These are phyloP conservation scores for Stenocarpella maydis DNA, from an alignment of 2,329 filamentous ascomycete species.

Conservation along the genomic window DNA sequence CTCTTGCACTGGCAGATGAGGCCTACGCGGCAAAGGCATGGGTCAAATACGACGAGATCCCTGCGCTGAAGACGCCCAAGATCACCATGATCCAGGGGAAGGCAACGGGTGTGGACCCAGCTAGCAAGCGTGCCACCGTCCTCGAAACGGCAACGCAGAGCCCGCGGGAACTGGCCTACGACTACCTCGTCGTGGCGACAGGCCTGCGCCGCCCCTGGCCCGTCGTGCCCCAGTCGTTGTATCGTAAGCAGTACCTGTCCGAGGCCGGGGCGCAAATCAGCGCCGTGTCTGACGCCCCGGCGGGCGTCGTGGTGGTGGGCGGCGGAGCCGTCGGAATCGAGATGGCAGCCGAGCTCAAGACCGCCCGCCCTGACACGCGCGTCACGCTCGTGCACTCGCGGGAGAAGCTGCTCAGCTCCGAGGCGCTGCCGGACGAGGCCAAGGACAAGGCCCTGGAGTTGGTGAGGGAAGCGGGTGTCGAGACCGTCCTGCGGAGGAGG, in stretches of 20 bases:
- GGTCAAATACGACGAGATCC: conserved; percentile 73
- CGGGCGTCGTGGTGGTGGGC: conserved; percentile 78
- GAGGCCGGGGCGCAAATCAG: conserved; percentile 70
- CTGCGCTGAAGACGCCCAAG: conserved; percentile 68
- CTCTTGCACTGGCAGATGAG: conserved; percentile 72
- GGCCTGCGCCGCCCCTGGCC: conserved; percentile 76
- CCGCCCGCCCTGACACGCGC: conserved; percentile 67
- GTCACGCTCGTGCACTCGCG: conserved; percentile 82
- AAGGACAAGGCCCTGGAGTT: conserved; percentile 68
- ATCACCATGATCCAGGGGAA: conserved; percentile 73
- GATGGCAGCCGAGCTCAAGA: conserved; percentile 81
- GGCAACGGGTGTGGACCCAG: conserved; percentile 66
- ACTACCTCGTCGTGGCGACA: conserved; percentile 78
- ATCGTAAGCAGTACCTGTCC: conserved; percentile 67
- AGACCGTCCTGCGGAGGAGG: conserved; percentile 69
- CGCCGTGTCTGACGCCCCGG: conserved; percentile 58
- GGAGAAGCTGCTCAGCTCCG: conserved; percentile 73
- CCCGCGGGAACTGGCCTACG: conserved; percentile 63
- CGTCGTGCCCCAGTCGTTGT: conserved; percentile 73
- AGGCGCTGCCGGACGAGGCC: conserved; percentile 74
- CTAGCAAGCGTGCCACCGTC: conserved; percentile 66
- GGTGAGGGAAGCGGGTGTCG: conserved; percentile 68
- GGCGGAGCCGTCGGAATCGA: conserved; percentile 80
- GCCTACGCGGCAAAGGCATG: conserved; percentile 73
- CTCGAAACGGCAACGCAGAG: conserved; percentile 56